Evolutionary conservation across 2,329 filamentous ascomycete genomes (phyloP).

Genomic region (Diaporthe vexans): DNA sequence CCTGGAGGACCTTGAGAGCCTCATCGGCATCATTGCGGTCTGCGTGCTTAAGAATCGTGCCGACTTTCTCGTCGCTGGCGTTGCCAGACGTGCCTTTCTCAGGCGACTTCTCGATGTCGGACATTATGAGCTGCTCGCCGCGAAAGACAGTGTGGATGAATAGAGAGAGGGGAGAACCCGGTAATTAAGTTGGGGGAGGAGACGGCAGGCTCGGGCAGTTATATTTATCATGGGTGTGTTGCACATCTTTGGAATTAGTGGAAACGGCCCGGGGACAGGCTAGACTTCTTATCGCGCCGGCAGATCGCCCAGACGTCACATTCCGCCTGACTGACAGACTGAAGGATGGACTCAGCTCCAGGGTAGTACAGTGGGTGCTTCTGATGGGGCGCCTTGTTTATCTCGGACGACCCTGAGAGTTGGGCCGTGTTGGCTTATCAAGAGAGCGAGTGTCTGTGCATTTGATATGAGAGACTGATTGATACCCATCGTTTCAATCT

Average conservation of each 20-base stretch:
- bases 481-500: neutral
- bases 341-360: slow-evolving; percentile 14
- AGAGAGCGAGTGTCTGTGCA: neutral
- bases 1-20: slow-evolving; percentile 56
- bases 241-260: slow-evolving; percentile 9
- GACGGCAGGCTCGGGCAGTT: neutral
- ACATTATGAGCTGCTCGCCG: slow-evolving; percentile 26
- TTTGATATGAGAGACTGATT: neutral
- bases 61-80: slow-evolving; percentile 22
- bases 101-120: slow-evolving; percentile 40
- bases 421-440: slow-evolving; percentile 14
- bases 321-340: slow-evolving; percentile 12
- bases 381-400: neutral
- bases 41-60: slow-evolving; percentile 50
- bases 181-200: neutral
- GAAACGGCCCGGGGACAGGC: neutral
- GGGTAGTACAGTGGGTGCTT: neutral
- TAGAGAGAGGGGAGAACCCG: neutral
- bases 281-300: slow-evolving; percentile 29
- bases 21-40: slow-evolving; percentile 58
- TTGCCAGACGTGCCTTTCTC: slow-evolving; percentile 35
- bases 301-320: slow-evolving; percentile 20
- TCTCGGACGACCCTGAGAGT: neutral
- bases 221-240: neutral
- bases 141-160: neutral